These are phyloP conservation scores for Piper longum DNA, from an alignment of 164 flowering plant genomes.

Conservation along the genomic window DNA sequence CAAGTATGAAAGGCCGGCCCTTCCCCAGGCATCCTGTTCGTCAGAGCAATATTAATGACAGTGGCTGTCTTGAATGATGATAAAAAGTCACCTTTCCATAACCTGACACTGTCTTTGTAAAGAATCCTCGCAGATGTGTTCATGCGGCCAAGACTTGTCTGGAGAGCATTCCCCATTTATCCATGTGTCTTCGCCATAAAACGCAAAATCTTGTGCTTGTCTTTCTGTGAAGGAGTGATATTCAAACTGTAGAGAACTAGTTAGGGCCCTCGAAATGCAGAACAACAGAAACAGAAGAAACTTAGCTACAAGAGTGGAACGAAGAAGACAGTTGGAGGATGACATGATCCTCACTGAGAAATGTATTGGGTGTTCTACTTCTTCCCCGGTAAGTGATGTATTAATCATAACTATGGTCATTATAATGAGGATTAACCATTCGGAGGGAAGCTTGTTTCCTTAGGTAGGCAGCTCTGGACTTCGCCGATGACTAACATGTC, in stretches of 20 bases:
- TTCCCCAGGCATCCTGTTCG: slow-evolving; percentile 17
- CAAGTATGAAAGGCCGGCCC: slow-evolving; percentile 47
- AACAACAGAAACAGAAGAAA: background rate
- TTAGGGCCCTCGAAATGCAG: background rate
- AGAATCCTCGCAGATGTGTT: slow-evolving; percentile 10
- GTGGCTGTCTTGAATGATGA: slow-evolving; percentile 29
- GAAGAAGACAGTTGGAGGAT: no score
- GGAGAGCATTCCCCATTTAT: slow-evolving; percentile 6
- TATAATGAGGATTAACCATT: no score
- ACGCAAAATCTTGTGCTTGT: background rate
- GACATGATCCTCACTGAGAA: no score
- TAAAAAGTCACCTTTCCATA: slow-evolving; percentile 3
- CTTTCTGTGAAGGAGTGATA: background rate
- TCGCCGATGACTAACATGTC: no score
- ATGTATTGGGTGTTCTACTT: no score
- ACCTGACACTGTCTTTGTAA: slow-evolving; percentile 4
- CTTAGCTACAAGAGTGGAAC: background rate
- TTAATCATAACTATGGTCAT: no score
- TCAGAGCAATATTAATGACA: slow-evolving; percentile 14
- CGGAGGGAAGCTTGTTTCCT: no score
- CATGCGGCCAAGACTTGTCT: background rate
- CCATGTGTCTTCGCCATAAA: background rate
- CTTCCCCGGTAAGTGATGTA: no score
- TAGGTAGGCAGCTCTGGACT: no score
- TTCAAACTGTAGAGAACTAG: background rate